Evolutionary conservation across 306 rosid genomes (phyloP).

Genomic region (Prosopis cineraria): DNA sequence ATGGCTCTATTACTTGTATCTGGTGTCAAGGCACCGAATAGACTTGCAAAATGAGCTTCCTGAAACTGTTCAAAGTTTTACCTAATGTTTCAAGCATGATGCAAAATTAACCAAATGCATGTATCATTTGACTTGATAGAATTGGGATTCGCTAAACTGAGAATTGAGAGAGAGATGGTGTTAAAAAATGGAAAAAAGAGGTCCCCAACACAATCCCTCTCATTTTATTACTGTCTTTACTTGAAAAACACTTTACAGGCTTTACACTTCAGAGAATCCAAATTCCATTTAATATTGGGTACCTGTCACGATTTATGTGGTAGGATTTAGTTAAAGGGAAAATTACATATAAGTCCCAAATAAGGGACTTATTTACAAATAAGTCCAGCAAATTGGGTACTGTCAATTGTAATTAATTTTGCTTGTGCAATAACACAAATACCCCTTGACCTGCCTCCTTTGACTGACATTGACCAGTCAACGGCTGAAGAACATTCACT

Average conservation of each 20-base stretch:
- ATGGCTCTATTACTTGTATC: neutral
- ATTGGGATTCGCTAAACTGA: neutral
- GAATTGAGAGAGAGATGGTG: neutral
- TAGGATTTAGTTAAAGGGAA: no score
- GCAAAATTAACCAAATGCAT: constrained; percentile 9
- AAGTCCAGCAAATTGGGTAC: no score
- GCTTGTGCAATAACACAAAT: no score
- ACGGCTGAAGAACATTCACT: no score
- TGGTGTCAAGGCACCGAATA: neutral
- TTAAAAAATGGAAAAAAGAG: neutral
- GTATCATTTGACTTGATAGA: neutral
- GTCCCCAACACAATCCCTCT: neutral
- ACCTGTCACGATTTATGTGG: constrained; percentile 1
- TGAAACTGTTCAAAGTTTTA: neutral
- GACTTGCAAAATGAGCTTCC: neutral
- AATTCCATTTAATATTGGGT: constrained; percentile 2
- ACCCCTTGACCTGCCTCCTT: no score
- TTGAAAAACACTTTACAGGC: neutral
- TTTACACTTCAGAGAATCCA: constrained; percentile 10
- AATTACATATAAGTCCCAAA: no score
- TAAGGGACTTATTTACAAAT: no score
- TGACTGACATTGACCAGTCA: no score
- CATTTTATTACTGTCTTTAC: neutral
- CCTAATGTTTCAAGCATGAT: neutral
- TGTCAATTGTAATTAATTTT: no score